phyloP scores from a whole-genome alignment of 1,139 yeast species.

The Saccharomyces hybrid region DNA sequence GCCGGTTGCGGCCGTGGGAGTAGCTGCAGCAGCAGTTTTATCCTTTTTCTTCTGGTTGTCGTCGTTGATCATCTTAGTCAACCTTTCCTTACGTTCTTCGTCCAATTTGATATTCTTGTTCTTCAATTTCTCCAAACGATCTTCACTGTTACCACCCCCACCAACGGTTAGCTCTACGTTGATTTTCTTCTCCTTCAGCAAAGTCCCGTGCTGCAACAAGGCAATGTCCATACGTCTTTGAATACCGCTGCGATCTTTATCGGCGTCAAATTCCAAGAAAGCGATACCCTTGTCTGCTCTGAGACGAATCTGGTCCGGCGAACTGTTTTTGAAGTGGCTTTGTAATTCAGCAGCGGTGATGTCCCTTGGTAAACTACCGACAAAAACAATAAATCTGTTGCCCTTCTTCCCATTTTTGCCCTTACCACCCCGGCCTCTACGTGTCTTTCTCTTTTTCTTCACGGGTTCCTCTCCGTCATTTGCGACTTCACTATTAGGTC shows the following conservation, averaged over 20 bases:
- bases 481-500: background rate
- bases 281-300: constrained; percentile 88
- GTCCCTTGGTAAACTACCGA: constrained; percentile 83
- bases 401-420: constrained; percentile 63
- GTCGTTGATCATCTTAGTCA: constrained; percentile 30
- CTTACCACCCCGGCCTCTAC: constrained; percentile 54
- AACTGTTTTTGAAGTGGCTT: constrained; percentile 66
- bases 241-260: constrained; percentile 46
- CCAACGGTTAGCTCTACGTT: constrained; percentile 96
- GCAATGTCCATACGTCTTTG: constrained; percentile 78
- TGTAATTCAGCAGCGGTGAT: constrained; percentile 53
- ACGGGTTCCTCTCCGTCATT: constrained; percentile 32
- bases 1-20: constrained; percentile 1
- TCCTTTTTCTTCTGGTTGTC: constrained; percentile 16
- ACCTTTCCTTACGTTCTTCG: constrained; percentile 53
- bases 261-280: constrained; percentile 74
- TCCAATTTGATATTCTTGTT: constrained; percentile 69
- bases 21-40: constrained; percentile 5
- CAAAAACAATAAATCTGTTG: constrained; percentile 74
- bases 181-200: constrained; percentile 61
- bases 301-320: constrained; percentile 69
- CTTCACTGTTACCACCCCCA: constrained; percentile 88
- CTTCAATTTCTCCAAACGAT: constrained; percentile 62
- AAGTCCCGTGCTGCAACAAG: constrained; percentile 70
- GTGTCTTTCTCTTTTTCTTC: constrained; percentile 63